These are phyloP conservation scores for Hymenoscyphus albidus DNA, from an alignment of 2,329 filamentous ascomycete species.

Conservation along the genomic window DNA sequence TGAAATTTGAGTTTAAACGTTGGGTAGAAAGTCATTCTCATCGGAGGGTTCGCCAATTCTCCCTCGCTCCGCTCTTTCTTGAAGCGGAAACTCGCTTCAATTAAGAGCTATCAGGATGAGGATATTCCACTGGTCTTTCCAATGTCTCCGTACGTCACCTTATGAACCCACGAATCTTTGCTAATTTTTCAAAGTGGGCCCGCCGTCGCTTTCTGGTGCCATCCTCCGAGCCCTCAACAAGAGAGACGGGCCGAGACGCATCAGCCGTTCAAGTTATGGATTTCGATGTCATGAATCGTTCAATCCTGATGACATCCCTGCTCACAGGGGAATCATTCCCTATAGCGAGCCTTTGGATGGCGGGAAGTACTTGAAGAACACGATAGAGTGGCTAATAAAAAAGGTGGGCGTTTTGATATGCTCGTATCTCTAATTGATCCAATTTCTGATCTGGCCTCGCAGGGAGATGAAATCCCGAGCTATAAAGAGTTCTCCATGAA, in stretches of 20 bases:
- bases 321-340: neutral
- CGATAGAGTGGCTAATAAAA: constrained; percentile 17
- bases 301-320: constrained; percentile 6
- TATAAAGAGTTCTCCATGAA: constrained; percentile 6
- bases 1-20: neutral
- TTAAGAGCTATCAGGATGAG: neutral
- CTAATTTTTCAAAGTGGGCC: constrained; percentile 9
- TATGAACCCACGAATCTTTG: neutral
- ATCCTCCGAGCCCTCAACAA: constrained; percentile 20
- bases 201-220: constrained; percentile 14
- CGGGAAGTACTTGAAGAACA: constrained; percentile 14
- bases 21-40: constrained; percentile 20
- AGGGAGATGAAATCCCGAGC: constrained; percentile 10
- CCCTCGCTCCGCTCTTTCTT: constrained; percentile 9
- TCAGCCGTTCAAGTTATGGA: constrained; percentile 15
- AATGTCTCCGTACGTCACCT: neutral
- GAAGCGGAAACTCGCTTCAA: neutral
- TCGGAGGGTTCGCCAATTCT: constrained; percentile 17
- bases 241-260: constrained; percentile 15
- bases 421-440: neutral
- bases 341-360: constrained; percentile 12
- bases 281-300: constrained; percentile 15
- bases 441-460: neutral
- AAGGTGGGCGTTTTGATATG: constrained; percentile 9
- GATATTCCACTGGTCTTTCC: constrained; percentile 3